Conservation (phyloP, 345 rosid genomes). For the Arabidopsis arenosa region DNA sequence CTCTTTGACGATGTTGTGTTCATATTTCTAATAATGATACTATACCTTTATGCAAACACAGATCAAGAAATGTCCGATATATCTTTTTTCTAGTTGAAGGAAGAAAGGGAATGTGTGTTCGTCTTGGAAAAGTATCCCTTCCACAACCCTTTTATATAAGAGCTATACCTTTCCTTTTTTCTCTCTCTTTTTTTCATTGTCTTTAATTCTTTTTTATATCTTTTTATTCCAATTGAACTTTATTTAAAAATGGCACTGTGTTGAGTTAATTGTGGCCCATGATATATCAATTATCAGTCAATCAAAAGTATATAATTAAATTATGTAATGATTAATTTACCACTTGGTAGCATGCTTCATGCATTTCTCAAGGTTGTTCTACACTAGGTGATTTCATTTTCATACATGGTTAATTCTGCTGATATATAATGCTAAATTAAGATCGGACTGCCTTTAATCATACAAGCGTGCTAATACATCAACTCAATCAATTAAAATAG, state of each 20-base stretch:
- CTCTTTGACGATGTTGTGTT: slow-evolving; percentile 56
- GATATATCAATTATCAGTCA: slow-evolving; percentile 42
- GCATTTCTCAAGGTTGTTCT: slow-evolving; percentile 39
- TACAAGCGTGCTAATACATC: not conserved
- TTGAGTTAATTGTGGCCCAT: slow-evolving; percentile 44
- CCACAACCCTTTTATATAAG: slow-evolving; percentile 40
- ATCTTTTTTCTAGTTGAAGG: slow-evolving; percentile 18
- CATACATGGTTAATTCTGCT: slow-evolving; percentile 12
- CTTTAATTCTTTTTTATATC: not conserved
- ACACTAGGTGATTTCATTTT: slow-evolving; percentile 15
- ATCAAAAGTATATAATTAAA: slow-evolving; percentile 26
- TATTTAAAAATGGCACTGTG: slow-evolving; percentile 14
- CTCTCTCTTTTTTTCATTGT: slow-evolving; percentile 10
- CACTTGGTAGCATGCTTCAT: slow-evolving; percentile 46
- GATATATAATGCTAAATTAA: slow-evolving; percentile 3
- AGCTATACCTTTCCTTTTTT: slow-evolving; percentile 22
- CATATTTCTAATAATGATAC: slow-evolving; percentile 43
- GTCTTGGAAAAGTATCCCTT: slow-evolving; percentile 39
- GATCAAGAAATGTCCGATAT: not conserved
- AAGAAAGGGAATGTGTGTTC: slow-evolving; percentile 40
- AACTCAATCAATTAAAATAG: not conserved
- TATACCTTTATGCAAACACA: not conserved
- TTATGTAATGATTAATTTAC: slow-evolving; percentile 18
- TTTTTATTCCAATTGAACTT: slow-evolving; percentile 28
- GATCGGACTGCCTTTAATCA: slow-evolving; percentile 28